Evolutionary conservation across 2,329 filamentous ascomycete species (phyloP), one percentile per base, ranked within the genome.

Genomic region (Venturia oleaginea): DNA sequence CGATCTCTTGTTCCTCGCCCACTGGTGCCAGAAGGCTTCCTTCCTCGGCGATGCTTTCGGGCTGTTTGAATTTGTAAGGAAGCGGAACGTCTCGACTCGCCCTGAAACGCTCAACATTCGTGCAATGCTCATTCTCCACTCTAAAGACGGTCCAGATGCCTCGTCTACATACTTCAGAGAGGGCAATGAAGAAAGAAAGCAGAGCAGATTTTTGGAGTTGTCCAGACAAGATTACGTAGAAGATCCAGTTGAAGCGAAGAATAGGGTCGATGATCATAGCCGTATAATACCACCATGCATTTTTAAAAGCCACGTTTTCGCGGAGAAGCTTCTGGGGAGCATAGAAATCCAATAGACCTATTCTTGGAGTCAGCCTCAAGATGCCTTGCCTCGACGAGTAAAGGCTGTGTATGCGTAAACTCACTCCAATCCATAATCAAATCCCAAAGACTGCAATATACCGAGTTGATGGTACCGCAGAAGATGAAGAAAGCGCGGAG

Each of bases 51-150:
- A 51, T 30, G 3, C 11, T 24, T 51, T 62, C 60, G 11, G 37
- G 22, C 34, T 62, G 40, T 34, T 42, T 32, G 17, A 83, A 60
- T 15, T 85, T 81, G 73, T 97, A 97, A 0, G 93, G 93, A 0
- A 97, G 81, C 0, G 91, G 91, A 0, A 96, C 84, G 70, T 97
- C 92, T 64, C 93, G 84, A 2, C 88, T 91, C 4, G 94, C 94
- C 68, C 95, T 92, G 81, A 95, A 95, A 68, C 91, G 86, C 22
- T 86, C 84, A 2, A 99, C 93, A 61, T 97, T 96, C 64, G 89
- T 87, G 76, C 92, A 96, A 76, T 99, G 94, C 71, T 99, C 94
- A 74, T 99, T 99, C 76, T 99, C 94, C 32, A 99, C 92, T 48
- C 94, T 90, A 74, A 99, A 89, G 4, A 97, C 80, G 0, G 89